Percentiles rank a stretch among this genome's conserved stretches.
Evolutionary conservation across 192 early-diverging fungal genomes (phyloP).

Genomic region (Gaertneriomyces semiglobifer): DNA sequence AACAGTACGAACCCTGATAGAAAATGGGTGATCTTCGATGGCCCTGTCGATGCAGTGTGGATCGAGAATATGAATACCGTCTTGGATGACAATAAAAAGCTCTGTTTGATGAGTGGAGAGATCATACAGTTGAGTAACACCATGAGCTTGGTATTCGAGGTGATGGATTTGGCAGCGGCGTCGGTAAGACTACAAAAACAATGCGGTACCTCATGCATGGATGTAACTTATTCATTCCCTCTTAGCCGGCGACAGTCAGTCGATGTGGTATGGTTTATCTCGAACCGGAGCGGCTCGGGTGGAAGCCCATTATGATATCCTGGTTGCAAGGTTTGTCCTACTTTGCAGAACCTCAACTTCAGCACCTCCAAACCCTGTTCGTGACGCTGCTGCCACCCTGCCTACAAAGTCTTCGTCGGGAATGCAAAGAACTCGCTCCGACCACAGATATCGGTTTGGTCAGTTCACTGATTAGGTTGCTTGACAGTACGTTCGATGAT

Average conservation of each 20-base stretch:
- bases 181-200: conserved; percentile 39
- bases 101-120: conserved; percentile 62
- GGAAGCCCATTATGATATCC: conserved; percentile 50
- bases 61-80: conserved; percentile 69
- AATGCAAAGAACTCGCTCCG: conserved; percentile 59
- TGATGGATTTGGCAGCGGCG: conserved; percentile 66
- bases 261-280: conserved; percentile 65
- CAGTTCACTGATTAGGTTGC: conserved; percentile 49
- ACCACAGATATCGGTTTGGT: conserved; percentile 61
- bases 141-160: conserved; percentile 65
- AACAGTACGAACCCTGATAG: conserved; percentile 50
- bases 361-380: conserved; percentile 43
- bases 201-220: conserved; percentile 14
- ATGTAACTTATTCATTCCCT: conserved; percentile 7
- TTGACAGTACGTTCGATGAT: conserved; percentile 49
- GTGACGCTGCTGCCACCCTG: conserved; percentile 40
- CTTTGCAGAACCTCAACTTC: conserved; percentile 24
- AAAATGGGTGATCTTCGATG: conserved; percentile 67
- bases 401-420: conserved; percentile 40
- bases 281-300: conserved; percentile 58
- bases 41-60: conserved; percentile 62
- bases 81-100: conserved; percentile 63
- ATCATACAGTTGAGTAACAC: conserved; percentile 65
- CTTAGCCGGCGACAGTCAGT: conserved; percentile 61
- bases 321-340: conserved; percentile 50